phyloP scores from a whole-genome alignment of 768 basidiomycete species.

The Auriculariales sp. region DNA sequence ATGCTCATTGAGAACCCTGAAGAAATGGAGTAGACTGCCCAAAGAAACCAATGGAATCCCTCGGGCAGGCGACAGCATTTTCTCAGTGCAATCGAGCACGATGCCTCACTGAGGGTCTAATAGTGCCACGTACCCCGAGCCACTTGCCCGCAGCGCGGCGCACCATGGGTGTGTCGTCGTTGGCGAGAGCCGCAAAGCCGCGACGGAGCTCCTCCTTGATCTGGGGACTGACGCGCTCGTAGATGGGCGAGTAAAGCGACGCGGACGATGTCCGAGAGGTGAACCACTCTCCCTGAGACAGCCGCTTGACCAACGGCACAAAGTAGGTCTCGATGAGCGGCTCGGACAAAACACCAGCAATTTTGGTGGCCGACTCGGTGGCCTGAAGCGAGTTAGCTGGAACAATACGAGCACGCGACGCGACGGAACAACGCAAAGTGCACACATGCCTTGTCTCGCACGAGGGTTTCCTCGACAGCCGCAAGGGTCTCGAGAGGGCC shows the following conservation, averaged over 20 bases:
- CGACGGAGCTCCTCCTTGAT: constrained; percentile 82
- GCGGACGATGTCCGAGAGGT: constrained; percentile 94
- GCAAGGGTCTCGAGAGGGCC: constrained; percentile 92
- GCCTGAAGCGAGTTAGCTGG: constrained; percentile 60
- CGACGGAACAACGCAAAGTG: neutral
- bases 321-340: constrained; percentile 78
- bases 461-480: constrained; percentile 93
- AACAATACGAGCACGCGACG: neutral
- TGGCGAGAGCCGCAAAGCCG: constrained; percentile 64
- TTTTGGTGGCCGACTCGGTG: constrained; percentile 86
- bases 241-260: constrained; percentile 83
- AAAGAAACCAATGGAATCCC: neutral
- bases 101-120: neutral
- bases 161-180: constrained; percentile 98
- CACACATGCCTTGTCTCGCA: constrained; percentile 78
- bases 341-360: constrained; percentile 63
- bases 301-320: constrained; percentile 78
- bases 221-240: constrained; percentile 55
- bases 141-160: constrained; percentile 90
- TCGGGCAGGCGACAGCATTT: no score
- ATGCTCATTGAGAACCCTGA: neutral
- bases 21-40: neutral
- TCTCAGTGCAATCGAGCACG: no score
- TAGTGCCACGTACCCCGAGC: constrained; percentile 61
- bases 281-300: constrained; percentile 95